phyloP scores from a whole-genome alignment of 768 basidiomycete species.

The Phylloporus scabripes region DNA sequence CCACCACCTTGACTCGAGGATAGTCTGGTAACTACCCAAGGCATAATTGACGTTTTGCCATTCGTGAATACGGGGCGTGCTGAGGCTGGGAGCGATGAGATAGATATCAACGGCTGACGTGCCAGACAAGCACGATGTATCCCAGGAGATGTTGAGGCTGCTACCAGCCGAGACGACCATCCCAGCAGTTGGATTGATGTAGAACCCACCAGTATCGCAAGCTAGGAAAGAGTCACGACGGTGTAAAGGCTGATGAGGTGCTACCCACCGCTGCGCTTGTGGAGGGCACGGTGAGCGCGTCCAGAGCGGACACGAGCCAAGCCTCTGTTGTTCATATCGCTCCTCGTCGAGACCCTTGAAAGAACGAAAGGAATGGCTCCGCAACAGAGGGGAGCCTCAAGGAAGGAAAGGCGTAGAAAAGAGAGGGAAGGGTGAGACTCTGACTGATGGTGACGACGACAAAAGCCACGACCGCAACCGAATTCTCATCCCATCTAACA shows the following conservation, averaged over 20 bases:
- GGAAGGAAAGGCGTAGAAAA: constrained; percentile 17
- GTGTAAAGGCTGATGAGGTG: neutral
- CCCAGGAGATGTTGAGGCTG: constrained; percentile 59
- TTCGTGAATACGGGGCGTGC: constrained; percentile 44
- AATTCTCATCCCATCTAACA: neutral
- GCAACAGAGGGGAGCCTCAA: constrained; percentile 19
- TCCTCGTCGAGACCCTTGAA: constrained; percentile 3
- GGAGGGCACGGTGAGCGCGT: constrained; percentile 11
- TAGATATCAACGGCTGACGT: constrained; percentile 59
- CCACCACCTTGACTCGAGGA: constrained; percentile 67
- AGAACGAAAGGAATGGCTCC: constrained; percentile 26
- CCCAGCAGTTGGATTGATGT: constrained; percentile 48
- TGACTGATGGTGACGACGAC: constrained; percentile 6
- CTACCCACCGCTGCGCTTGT: constrained; percentile 26
- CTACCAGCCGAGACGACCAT: constrained; percentile 41
- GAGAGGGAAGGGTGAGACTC: constrained; percentile 5
- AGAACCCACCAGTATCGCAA: constrained; percentile 58
- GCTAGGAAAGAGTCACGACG: constrained; percentile 25
- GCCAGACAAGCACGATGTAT: constrained; percentile 47
- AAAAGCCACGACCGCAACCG: neutral
- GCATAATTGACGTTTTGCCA: constrained; percentile 51
- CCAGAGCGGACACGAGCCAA: constrained; percentile 23
- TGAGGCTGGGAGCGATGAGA: constrained; percentile 48
- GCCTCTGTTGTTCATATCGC: constrained; percentile 28
- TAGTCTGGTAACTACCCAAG: constrained; percentile 44